phyloP scores from a whole-genome alignment of 1,139 yeast species.

The Zygoascus hellenicus region DNA sequence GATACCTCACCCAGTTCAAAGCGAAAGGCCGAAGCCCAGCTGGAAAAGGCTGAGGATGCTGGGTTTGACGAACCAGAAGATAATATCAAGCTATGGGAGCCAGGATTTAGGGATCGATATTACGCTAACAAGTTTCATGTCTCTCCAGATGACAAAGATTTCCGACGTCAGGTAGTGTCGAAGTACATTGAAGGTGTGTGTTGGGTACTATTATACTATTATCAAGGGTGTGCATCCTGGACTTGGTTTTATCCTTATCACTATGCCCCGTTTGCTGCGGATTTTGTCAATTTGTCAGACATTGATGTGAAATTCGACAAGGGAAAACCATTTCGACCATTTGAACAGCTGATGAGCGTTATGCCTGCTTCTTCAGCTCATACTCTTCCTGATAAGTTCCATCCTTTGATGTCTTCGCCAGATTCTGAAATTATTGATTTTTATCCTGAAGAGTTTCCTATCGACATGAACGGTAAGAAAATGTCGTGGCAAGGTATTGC shows the following conservation, averaged over 20 bases:
- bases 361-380: conserved; percentile 97
- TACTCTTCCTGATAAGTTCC: conserved; percentile 75
- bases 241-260: conserved; percentile 97
- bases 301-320: conserved; percentile 56
- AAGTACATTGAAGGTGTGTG: conserved; percentile 90
- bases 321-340: conserved; percentile 86
- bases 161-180: conserved; percentile 57
- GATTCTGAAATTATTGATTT: conserved; percentile 85
- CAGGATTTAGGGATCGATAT: conserved; percentile 81
- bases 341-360: conserved; percentile 95
- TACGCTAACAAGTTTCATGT: conserved; percentile 70
- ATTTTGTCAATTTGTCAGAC: conserved; percentile 58
- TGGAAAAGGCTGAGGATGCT: conserved; percentile 12
- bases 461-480: conserved; percentile 93
- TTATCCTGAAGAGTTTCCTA: conserved; percentile 81
- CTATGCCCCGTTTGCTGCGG: conserved; percentile 96
- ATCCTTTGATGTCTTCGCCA: conserved; percentile 74
- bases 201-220: conserved; percentile 90
- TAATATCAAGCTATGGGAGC: conserved; percentile 69
- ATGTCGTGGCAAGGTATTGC: conserved; percentile 97
- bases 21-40: conserved; percentile 14
- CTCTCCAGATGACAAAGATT: conserved; percentile 49
- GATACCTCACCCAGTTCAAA: conserved; percentile 12
- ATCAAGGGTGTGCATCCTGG: conserved; percentile 99
- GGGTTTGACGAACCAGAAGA: conserved; percentile 41